Conservation (phyloP, 148 eudicot species). For the Vaccinium corymbosum region DNA sequence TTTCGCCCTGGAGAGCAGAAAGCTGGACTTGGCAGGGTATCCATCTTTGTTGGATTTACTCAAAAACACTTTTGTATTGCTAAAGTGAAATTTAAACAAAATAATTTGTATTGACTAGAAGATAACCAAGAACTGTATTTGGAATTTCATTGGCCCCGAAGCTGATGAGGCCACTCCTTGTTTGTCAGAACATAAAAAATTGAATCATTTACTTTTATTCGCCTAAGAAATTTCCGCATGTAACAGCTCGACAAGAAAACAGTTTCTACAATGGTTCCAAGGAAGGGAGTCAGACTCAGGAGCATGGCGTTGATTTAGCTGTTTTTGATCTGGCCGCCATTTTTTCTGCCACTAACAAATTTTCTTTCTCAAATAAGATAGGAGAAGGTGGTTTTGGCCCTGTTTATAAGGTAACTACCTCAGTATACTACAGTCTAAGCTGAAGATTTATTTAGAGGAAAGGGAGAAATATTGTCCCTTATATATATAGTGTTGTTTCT, state of each 20-base stretch:
- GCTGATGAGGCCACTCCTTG: not conserved
- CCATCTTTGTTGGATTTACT: not conserved
- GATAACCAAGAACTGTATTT: not conserved
- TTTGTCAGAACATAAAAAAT: not conserved
- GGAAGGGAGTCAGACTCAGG: constrained; percentile 13
- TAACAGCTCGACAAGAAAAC: constrained; percentile 21
- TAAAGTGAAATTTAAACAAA: not conserved
- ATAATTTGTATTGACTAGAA: not conserved
- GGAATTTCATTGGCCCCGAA: not conserved
- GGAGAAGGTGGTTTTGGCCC: constrained; percentile 48
- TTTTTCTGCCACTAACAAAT: constrained; percentile 28
- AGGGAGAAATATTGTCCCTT: not conserved
- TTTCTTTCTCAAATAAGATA: constrained; percentile 27
- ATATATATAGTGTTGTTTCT: not conserved
- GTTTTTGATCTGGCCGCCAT: constrained; percentile 18
- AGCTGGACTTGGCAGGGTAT: not conserved
- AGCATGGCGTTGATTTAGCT: constrained; percentile 25
- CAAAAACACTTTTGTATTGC: not conserved
- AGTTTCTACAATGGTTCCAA: constrained; percentile 7
- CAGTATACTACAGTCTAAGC: not conserved
- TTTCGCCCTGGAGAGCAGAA: not conserved
- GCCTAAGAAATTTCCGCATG: not conserved
- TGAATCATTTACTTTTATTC: not conserved
- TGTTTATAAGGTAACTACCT: constrained; percentile 38
- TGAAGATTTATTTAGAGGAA: not conserved